Evolutionary conservation across 2,329 filamentous ascomycete species (phyloP).

Genomic region (Lachnellula occidentalis): DNA sequence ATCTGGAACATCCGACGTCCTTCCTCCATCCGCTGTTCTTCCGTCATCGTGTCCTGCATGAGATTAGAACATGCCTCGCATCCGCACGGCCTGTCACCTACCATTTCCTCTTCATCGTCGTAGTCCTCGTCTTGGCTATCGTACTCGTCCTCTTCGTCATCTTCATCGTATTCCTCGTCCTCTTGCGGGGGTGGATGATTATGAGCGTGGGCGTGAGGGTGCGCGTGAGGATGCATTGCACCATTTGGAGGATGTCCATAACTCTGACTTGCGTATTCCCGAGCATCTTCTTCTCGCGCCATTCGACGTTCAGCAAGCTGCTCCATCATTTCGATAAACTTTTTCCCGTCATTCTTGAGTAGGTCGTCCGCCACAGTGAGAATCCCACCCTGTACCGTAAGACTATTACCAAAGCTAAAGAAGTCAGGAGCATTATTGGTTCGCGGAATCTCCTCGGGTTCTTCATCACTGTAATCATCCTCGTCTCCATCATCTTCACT

Average conservation of each 20-base stretch:
- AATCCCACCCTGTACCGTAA: constrained; percentile 96
- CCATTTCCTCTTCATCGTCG: constrained; percentile 74
- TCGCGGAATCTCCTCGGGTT: constrained; percentile 58
- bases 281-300: constrained; percentile 90
- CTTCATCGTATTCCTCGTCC: constrained; percentile 64
- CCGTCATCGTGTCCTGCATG: constrained; percentile 84
- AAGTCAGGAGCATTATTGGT: constrained; percentile 70
- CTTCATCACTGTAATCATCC: constrained; percentile 64
- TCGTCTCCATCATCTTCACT: constrained; percentile 50
- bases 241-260: constrained; percentile 54
- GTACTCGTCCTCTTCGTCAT: constrained; percentile 56
- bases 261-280: constrained; percentile 55
- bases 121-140: constrained; percentile 60
- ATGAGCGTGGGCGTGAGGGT: constrained; percentile 53
- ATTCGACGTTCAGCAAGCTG: constrained; percentile 95
- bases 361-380: constrained; percentile 97
- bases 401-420: constrained; percentile 94
- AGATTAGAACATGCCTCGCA: constrained; percentile 32
- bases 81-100: constrained; percentile 33
- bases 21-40: constrained; percentile 98
- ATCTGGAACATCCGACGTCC: constrained; percentile 98
- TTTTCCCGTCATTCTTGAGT: constrained; percentile 97
- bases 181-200: constrained; percentile 68
- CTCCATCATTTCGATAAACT: constrained; percentile 99
- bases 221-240: constrained; percentile 33